Evolutionary conservation across 352 stramenopile species (phyloP).

Genomic region (Pythium phragmiticola): DNA sequence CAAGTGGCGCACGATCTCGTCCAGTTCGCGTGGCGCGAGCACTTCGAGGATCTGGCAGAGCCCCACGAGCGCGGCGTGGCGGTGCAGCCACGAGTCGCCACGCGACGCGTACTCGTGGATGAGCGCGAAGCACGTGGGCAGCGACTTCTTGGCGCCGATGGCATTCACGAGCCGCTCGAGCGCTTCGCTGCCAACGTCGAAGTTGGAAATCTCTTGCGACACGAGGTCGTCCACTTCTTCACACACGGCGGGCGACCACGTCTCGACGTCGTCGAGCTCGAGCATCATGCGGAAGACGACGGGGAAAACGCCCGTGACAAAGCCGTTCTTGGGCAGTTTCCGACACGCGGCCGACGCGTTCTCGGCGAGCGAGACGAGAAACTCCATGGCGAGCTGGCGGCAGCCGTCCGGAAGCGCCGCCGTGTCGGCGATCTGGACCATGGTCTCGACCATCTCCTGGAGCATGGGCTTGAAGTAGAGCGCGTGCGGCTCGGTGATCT

Average conservation of each 20-base stretch:
- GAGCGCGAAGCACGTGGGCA: conserved; percentile 72
- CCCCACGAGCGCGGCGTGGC: conserved; percentile 73
- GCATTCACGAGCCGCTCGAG: conserved; percentile 68
- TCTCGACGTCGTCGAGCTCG: conserved; percentile 70
- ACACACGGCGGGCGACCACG: conserved; percentile 64
- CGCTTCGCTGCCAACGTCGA: conserved; percentile 83
- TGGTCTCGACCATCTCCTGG: conserved; percentile 58
- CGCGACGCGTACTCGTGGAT: conserved; percentile 74
- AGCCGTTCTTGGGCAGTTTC: conserved; percentile 72
- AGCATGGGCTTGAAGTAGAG: conserved; percentile 68
- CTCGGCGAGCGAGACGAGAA: conserved; percentile 78
- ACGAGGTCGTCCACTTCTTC: conserved; percentile 63
- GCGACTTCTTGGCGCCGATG: conserved; percentile 65
- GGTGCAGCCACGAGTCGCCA: conserved; percentile 66
- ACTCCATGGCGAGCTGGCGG: conserved; percentile 82
- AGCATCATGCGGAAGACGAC: conserved; percentile 86
- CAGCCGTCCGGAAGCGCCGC: conserved; percentile 55
- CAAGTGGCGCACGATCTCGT: conserved; percentile 69
- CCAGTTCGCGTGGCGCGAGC: conserved; percentile 57
- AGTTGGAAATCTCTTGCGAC: conserved; percentile 81
- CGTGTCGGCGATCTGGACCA: conserved; percentile 68
- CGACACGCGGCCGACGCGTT: conserved; percentile 60
- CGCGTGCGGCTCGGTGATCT: conserved; percentile 71
- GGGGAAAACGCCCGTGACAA: conserved; percentile 70
- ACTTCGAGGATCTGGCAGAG: conserved; percentile 83